Evolutionary conservation across 768 basidiomycete species (phyloP).

Genomic region (Trametes villosa): DNA sequence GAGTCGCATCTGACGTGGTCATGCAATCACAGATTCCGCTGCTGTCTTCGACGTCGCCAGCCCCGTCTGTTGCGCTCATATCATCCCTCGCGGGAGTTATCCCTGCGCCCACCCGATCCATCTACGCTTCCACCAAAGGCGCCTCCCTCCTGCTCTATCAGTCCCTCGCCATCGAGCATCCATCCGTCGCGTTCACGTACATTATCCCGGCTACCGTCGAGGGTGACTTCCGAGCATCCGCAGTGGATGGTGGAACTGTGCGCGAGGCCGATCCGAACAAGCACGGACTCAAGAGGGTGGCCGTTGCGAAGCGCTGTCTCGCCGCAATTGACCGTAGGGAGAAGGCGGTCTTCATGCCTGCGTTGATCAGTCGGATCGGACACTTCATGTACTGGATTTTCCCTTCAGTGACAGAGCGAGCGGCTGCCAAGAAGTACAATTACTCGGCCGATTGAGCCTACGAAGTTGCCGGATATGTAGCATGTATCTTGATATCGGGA

Average conservation of each 20-base stretch:
- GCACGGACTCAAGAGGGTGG: conserved; percentile 59
- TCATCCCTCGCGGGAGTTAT: conserved; percentile 80
- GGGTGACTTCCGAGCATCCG: conserved; percentile 78
- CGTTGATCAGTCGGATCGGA: conserved; percentile 44
- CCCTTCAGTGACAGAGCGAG: conserved; percentile 60
- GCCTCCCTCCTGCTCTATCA: conserved; percentile 80
- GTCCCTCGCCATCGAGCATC: conserved; percentile 80
- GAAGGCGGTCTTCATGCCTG: conserved; percentile 63
- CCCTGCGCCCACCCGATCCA: conserved; percentile 81
- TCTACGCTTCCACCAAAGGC: conserved; percentile 86
- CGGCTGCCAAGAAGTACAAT: conserved; percentile 68
- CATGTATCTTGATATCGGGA: background rate
- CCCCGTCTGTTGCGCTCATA: conserved; percentile 78
- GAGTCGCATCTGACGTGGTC: background rate
- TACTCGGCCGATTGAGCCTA: conserved; percentile 36
- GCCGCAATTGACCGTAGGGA: conserved; percentile 61
- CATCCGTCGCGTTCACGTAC: conserved; percentile 62
- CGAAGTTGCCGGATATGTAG: background rate
- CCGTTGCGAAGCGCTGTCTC: conserved; percentile 64
- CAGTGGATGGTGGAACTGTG: conserved; percentile 62
- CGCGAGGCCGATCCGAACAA: conserved; percentile 56
- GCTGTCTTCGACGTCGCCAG: conserved; percentile 60
- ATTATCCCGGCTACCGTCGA: conserved; percentile 74
- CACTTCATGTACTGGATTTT: conserved; percentile 69
- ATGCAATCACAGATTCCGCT: conserved; percentile 66